Conservation (phyloP, 2,329 filamentous ascomycete genomes). For the Colletotrichum abscissum region DNA sequence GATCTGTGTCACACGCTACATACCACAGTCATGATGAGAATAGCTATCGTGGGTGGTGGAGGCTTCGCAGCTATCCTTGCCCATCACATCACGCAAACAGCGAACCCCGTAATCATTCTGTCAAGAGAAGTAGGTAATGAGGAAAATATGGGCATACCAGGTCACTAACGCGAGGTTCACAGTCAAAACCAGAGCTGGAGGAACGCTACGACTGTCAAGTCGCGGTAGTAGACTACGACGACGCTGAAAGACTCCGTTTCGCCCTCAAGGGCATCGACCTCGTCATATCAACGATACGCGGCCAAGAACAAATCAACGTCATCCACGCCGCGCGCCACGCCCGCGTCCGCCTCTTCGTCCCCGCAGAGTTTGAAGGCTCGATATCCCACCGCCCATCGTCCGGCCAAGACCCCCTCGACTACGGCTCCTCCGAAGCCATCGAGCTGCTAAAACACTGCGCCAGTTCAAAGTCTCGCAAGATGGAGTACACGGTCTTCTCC, state of each 20-base stretch:
- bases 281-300: conserved; percentile 79
- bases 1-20: neutral
- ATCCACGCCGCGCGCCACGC: conserved; percentile 77
- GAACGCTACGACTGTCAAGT: conserved; percentile 71
- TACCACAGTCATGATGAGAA: conserved; percentile 55
- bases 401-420: conserved; percentile 68
- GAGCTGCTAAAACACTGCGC: conserved; percentile 66
- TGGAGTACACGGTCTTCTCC: conserved; percentile 77
- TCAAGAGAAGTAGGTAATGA: conserved; percentile 68
- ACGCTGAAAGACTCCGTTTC: conserved; percentile 68
- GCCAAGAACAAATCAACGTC: conserved; percentile 73
- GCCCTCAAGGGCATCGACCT: conserved; percentile 78
- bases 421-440: conserved; percentile 67
- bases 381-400: conserved; percentile 61
- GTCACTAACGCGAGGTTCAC: neutral
- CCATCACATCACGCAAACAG: conserved; percentile 70
- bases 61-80: conserved; percentile 58
- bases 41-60: conserved; percentile 59
- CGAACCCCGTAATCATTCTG: conserved; percentile 77
- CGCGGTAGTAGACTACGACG: conserved; percentile 74
- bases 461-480: conserved; percentile 56
- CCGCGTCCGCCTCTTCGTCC: conserved; percentile 76
- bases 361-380: conserved; percentile 80
- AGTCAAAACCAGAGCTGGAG: conserved; percentile 67
- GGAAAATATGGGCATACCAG: neutral